Conservation (phyloP, 2,329 filamentous ascomycete genomes). For the Leptoxyphium fumago region DNA sequence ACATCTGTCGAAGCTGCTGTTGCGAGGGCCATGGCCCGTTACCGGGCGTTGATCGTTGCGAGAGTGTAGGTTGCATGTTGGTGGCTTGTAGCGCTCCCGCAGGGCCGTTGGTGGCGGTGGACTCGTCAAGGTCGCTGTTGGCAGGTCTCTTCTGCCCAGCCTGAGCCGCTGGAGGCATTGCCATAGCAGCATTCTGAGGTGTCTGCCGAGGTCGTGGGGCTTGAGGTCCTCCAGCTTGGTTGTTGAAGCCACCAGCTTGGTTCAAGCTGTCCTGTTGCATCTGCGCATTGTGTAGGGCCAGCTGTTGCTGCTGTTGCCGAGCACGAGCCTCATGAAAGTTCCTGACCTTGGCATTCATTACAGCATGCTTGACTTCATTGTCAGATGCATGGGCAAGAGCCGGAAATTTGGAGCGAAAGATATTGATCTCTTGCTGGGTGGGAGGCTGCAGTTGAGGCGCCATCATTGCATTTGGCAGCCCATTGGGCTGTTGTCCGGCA, state of each 20-base stretch:
- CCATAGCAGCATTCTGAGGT: not conserved
- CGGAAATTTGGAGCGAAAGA: conserved; percentile 21
- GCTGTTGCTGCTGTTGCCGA: conserved; percentile 9
- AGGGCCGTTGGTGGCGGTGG: conserved; percentile 3
- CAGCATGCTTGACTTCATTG: not conserved
- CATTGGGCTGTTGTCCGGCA: not conserved
- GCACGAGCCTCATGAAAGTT: conserved; percentile 1
- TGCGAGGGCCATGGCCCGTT: conserved; percentile 1
- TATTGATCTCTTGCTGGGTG: conserved; percentile 26
- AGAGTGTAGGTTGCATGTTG: conserved; percentile 8
- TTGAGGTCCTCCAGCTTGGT: not conserved
- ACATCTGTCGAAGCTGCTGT: conserved; percentile 13
- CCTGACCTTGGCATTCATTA: not conserved
- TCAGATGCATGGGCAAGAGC: not conserved
- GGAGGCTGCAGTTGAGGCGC: conserved; percentile 11
- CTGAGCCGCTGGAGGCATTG: not conserved
- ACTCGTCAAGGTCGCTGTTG: not conserved
- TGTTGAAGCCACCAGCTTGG: no score
- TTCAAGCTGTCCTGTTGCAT: not conserved
- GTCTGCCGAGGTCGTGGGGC: not conserved
- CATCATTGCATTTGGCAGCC: not conserved
- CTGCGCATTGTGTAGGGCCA: conserved; percentile 1
- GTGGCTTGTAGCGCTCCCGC: conserved; percentile 18
- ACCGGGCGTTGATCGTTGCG: not conserved
- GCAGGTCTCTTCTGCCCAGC: not conserved